Evolutionary conservation across 805 yeast species (phyloP).

Genomic region (Citeromyces matritensis): DNA sequence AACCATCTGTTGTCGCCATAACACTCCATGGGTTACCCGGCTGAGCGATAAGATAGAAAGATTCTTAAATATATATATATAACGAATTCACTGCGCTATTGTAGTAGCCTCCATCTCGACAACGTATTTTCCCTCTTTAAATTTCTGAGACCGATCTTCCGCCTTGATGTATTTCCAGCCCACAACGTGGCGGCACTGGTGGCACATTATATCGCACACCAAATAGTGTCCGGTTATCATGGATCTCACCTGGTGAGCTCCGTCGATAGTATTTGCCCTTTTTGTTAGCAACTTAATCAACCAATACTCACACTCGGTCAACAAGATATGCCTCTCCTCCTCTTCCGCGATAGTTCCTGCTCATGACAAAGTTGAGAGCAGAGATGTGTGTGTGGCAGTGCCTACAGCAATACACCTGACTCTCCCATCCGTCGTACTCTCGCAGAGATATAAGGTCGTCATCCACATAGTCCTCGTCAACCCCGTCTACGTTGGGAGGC

Average conservation of each 20-base stretch:
- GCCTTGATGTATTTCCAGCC: constrained; percentile 55
- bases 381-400: constrained; percentile 15
- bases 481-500: constrained; percentile 1
- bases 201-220: constrained; percentile 43
- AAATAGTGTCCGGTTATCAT: constrained; percentile 49
- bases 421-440: background rate
- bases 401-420: constrained; percentile 12
- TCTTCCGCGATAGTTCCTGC: constrained; percentile 31
- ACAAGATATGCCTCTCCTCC: constrained; percentile 46
- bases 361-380: constrained; percentile 12
- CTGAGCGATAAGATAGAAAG: too few species aligned
- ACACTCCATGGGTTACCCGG: too few species aligned
- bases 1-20: too few species aligned
- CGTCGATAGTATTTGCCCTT: constrained; percentile 9
- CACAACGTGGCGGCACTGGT: constrained; percentile 31
- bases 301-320: constrained; percentile 19
- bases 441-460: background rate
- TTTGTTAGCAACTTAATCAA: background rate
- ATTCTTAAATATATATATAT: background rate
- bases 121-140: constrained; percentile 48
- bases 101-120: constrained; percentile 20
- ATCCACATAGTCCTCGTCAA: constrained; percentile 4
- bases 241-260: constrained; percentile 9
- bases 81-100: background rate
- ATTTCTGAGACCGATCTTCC: constrained; percentile 25